Evolutionary conservation across 2,329 filamentous ascomycete genomes (phyloP), one percentile per base, ranked within the genome.

Genomic region (Colletotrichum paranaense): DNA sequence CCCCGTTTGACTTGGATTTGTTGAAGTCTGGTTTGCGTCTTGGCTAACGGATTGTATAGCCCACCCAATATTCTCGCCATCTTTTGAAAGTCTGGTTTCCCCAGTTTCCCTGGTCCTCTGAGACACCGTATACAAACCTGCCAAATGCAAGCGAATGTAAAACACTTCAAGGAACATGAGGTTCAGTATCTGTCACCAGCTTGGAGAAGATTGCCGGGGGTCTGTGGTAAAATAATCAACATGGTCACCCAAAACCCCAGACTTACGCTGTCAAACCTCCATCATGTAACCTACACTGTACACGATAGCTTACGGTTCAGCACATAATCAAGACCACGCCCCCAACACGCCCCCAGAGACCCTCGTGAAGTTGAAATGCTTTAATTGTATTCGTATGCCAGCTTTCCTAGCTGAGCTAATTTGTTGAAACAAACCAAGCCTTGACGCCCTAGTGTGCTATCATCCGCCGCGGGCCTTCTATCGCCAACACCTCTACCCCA

Each of bases 41-140:
- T 52, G 30, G 46, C 58, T 67, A 30, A 74, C 49, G 24, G 16
- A 32, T 22, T 3, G 38, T 4, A 16, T 32, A 79, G 81, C 53
- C 81, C 82, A 58, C 81, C 82, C 42, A 83, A 83, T 63, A 78
- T 81, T 65, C 72, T 83, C 22, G 81, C 82, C 22, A 82, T 83
- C 7, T 82, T 84, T 59, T 84, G 32, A 66, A 32, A 35, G 42
- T 11, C 19, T 22, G 19, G 7, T 49, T 49, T 49, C 42, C 19
- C 19, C 19, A 22, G 42, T 22, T 46, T 35, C 32, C 32, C 32
- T 12, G 32, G 32, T 35, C 32, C 11, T 5, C 11, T 35, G 32
- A 9, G 32, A 35, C 16, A 8, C 14, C 14, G 16, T 42, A n/a
- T 9, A 11, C 42, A 11, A 49, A 8, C 5, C 19, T 49, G 8